Conservation (phyloP, 169 alveolate genomes). For the Plasmodium falciparum region DNA sequence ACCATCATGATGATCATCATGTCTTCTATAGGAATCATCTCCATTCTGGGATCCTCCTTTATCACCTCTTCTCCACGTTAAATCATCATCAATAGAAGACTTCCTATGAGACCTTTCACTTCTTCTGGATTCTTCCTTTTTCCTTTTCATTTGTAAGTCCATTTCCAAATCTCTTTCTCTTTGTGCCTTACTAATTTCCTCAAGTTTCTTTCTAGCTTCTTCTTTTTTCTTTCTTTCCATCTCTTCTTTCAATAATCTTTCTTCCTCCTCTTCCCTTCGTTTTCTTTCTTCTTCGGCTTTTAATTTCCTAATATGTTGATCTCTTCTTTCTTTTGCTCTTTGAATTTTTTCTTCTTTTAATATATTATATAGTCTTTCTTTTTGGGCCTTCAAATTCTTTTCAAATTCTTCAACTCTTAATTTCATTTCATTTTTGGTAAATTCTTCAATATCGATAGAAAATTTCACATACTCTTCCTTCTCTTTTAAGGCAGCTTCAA, state of each 20-base stretch:
- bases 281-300: constrained; percentile 85
- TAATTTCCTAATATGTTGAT: constrained; percentile 80
- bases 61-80: constrained; percentile 60
- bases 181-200: constrained; percentile 77
- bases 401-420: constrained; percentile 79
- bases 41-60: constrained; percentile 47
- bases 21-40: constrained; percentile 31
- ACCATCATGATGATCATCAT: constrained; percentile 27
- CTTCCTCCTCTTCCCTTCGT: constrained; percentile 87
- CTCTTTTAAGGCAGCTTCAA: constrained; percentile 79
- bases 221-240: constrained; percentile 80
- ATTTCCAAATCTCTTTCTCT: constrained; percentile 81
- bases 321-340: constrained; percentile 86
- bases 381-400: constrained; percentile 75
- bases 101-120: constrained; percentile 43
- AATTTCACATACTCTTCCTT: constrained; percentile 81
- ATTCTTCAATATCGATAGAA: constrained; percentile 79
- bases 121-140: constrained; percentile 61
- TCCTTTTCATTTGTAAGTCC: constrained; percentile 70
- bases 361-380: constrained; percentile 46
- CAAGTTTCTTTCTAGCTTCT: constrained; percentile 80
- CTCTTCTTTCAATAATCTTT: constrained; percentile 81
- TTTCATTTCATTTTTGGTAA: constrained; percentile 77
- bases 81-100: constrained; percentile 59
- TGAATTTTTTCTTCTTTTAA: constrained; percentile 84